Base-by-base conservation (phyloP, 768 basidiomycete genomes). In the Stropharia rugosoannulata region DNA sequence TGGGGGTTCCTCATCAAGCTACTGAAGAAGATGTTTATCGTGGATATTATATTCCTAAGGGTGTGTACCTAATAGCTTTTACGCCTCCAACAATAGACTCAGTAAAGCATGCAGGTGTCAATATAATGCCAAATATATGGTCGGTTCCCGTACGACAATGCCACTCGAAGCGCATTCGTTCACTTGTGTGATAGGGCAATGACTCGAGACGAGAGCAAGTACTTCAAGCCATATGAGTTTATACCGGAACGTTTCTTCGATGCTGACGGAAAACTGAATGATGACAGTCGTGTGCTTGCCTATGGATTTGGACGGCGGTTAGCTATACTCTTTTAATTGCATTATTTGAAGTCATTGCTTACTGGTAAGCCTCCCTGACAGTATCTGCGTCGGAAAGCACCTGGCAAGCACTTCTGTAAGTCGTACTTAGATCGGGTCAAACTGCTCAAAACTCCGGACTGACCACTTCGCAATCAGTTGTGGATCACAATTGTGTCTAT, bases 191-290 rank as follows among this genome's bases (percentile, higher is more conserved):
- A 41, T 19, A 41, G 10, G 40, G 40, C 10, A 2, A 41, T 41
- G 42, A 32, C 11, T 10, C 66, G 59, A 37, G 56, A 67, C 50
- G 56, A 55, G 32, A 32, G 53, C 4, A 32, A 57, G 16, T 67
- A 60, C 43, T 56, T 58, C 12, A 56, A 65, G 0, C 66, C 66
- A 6, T 22, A 57, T 3, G 49, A 37, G 16, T 66, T 67, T 56
- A 59, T 57, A 5, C 66, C 66, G 10, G 64, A 66, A 32, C 51
- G 66, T 8, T 66, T 64, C 54, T 39, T 62, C 25, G 22, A 56
- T 29, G 6, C 13, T 15, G 40, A 53, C 10, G 56, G 44, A 1
- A 55, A 39, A 13, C 18, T 55, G 7, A 52, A 57, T 41, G 40
- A 38, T 11, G 56, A 57, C 25, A 32, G 27, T 11, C 39, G 38